Evolutionary conservation across 306 rosid genomes (phyloP).

Genomic region (Acmispon strigosus): DNA sequence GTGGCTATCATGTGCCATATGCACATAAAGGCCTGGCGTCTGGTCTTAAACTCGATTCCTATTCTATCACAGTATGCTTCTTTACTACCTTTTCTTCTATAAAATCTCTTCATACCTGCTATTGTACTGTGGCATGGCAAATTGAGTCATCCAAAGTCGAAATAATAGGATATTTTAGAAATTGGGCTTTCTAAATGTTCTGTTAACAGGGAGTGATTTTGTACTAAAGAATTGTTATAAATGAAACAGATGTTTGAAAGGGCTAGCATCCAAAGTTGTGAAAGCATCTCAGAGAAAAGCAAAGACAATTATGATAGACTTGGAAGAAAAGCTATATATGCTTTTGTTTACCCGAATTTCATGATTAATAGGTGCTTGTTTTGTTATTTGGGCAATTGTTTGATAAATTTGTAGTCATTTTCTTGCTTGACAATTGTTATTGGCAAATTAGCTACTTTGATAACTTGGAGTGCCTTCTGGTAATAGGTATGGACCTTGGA

Average conservation of each 20-base stretch:
- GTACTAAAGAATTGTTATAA: conserved; percentile 18
- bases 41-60: conserved; percentile 72
- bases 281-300: conserved; percentile 30
- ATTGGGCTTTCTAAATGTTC: conserved; percentile 5
- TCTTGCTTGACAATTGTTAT: conserved; percentile 17
- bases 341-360: conserved; percentile 83
- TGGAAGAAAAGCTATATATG: conserved; percentile 71
- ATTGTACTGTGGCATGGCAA: background rate
- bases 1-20: conserved; percentile 92
- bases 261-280: conserved; percentile 89
- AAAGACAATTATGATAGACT: conserved; percentile 55
- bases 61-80: conserved; percentile 60
- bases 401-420: background rate
- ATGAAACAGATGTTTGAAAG: conserved; percentile 55
- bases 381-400: background rate
- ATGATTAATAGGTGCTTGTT: conserved; percentile 79
- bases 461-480: conserved; percentile 11
- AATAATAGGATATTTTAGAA: background rate
- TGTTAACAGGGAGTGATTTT: background rate
- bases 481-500: conserved; percentile 93
- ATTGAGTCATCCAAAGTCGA: background rate
- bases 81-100: conserved; percentile 15
- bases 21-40: conserved; percentile 86
- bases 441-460: background rate
- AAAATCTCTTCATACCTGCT: background rate